phyloP scores from a whole-genome alignment of 345 rosid genomes.

The Luvunga scandens region DNA sequence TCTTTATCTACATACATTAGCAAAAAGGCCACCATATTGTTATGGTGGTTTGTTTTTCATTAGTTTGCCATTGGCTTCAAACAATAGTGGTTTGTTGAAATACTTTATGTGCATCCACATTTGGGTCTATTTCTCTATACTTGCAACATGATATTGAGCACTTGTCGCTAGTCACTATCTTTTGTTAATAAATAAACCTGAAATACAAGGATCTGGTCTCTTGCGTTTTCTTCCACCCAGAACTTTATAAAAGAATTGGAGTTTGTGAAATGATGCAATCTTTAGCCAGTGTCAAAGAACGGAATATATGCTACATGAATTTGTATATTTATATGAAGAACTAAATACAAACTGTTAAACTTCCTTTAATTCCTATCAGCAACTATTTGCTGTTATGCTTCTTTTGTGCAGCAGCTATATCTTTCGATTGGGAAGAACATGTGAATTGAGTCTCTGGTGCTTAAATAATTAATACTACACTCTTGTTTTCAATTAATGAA shows the following conservation, averaged over 20 bases:
- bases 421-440: conserved; percentile 5
- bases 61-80: not conserved
- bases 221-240: not conserved
- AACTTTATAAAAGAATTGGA: not conserved
- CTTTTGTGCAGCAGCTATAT: not conserved
- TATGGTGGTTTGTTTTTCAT: not conserved
- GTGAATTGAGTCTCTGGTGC: not conserved
- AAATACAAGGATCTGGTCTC: not conserved
- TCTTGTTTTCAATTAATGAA: not conserved
- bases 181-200: not conserved
- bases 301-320: not conserved
- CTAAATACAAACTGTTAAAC: not conserved
- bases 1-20: not conserved
- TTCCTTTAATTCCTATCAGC: conserved; percentile 2
- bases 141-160: not conserved
- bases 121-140: not conserved
- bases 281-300: not conserved
- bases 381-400: not conserved
- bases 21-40: not conserved
- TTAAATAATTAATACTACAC: not conserved
- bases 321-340: not conserved
- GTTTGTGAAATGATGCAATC: not conserved
- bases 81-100: not conserved
- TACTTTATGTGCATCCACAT: not conserved
- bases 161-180: not conserved